Conservation (phyloP, 2,329 filamentous ascomycete species). For the Trichoderma sp. region DNA sequence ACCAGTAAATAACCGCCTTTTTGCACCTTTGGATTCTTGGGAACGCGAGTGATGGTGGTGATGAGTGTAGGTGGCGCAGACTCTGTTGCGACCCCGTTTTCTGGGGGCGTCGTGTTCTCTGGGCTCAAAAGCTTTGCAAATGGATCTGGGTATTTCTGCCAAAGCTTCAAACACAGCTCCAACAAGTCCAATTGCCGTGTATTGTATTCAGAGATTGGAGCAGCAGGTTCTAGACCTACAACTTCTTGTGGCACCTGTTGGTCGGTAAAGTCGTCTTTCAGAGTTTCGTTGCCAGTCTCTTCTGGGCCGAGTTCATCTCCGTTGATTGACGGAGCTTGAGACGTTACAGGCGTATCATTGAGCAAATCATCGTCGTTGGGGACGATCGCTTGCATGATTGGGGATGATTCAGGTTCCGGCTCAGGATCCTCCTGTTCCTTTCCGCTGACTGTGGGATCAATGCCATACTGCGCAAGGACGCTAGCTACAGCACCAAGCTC, state of each 20-base stretch:
- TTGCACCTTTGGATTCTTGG: constrained; percentile 78
- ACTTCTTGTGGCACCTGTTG: constrained; percentile 29
- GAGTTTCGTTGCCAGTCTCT: constrained; percentile 30
- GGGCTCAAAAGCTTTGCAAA: constrained; percentile 58
- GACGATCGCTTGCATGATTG: constrained; percentile 45
- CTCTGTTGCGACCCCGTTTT: constrained; percentile 57
- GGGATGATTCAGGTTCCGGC: constrained; percentile 42
- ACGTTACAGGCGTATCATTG: constrained; percentile 58
- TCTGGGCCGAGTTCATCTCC: constrained; percentile 30
- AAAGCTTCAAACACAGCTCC: constrained; percentile 62
- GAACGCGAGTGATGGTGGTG: constrained; percentile 73
- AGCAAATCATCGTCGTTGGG: constrained; percentile 59
- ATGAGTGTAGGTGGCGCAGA: constrained; percentile 64
- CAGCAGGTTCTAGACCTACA: constrained; percentile 21
- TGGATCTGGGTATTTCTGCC: constrained; percentile 63
- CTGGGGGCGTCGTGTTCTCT: constrained; percentile 67
- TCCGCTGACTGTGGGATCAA: constrained; percentile 45
- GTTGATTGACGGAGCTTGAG: constrained; percentile 43
- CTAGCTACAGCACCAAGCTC: constrained; percentile 78
- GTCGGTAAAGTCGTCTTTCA: constrained; percentile 29
- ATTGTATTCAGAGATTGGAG: constrained; percentile 45
- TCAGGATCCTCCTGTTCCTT: constrained; percentile 40
- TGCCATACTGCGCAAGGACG: constrained; percentile 61
- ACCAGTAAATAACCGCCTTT: constrained; percentile 88
- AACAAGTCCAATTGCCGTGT: constrained; percentile 52